Conservation (phyloP, 805 yeast species). For the Suhomyces tanzawaensis region DNA sequence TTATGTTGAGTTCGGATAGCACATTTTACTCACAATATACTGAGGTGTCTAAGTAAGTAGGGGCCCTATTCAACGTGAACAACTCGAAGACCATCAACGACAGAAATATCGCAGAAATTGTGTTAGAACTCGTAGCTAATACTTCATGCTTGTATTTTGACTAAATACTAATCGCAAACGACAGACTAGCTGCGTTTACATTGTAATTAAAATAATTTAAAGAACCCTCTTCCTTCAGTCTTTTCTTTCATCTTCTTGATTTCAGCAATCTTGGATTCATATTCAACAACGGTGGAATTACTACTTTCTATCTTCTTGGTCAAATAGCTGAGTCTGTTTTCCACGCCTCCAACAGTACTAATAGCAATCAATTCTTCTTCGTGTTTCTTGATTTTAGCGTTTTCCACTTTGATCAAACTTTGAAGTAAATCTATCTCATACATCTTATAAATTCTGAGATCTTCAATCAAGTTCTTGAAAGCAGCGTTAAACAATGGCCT, state of each 20-base stretch:
- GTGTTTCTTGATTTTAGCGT: slow-evolving; percentile 55
- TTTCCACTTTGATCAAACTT: slow-evolving; percentile 56
- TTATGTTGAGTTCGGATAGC: too few relatives aligned
- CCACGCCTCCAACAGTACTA: slow-evolving; percentile 51
- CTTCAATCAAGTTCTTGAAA: slow-evolving; percentile 60
- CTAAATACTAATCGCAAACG: too few relatives aligned
- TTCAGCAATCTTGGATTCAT: slow-evolving; percentile 27
- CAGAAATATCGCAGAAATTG: too few relatives aligned
- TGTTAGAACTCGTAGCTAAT: too few relatives aligned
- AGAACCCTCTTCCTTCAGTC: slow-evolving; percentile 9
- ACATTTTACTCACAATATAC: too few relatives aligned
- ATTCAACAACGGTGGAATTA: slow-evolving; percentile 41
- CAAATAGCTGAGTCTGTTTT: slow-evolving; percentile 65
- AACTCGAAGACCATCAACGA: too few relatives aligned
- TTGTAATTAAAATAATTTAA: background rate
- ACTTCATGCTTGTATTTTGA: too few relatives aligned
- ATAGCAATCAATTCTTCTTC: slow-evolving; percentile 73
- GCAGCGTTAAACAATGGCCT: slow-evolving; percentile 85
- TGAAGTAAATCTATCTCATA: slow-evolving; percentile 63
- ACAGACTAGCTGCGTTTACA: too few relatives aligned
- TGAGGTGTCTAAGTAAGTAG: too few relatives aligned
- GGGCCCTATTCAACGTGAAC: too few relatives aligned
- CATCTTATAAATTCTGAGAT: slow-evolving; percentile 52
- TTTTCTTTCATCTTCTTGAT: slow-evolving; percentile 11
- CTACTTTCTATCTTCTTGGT: slow-evolving; percentile 63